Base-by-base conservation (phyloP, 2,329 filamentous ascomycete species). In the Claviceps monticola region DNA sequence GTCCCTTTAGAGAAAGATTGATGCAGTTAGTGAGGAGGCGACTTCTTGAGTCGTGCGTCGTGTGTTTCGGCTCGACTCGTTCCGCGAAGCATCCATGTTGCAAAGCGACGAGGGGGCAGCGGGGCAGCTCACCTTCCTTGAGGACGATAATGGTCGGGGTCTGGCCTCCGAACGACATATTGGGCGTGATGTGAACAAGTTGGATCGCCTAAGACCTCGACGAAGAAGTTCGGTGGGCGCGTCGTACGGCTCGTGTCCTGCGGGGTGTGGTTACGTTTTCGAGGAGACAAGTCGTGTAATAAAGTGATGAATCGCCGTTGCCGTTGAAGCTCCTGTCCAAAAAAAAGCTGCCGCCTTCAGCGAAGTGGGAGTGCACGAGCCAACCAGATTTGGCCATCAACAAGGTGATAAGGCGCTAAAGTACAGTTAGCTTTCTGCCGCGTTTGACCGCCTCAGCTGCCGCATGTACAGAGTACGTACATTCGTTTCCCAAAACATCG, bases 111-210 rank as follows among this genome's bases (percentile, higher is more conserved):
- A 44, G 11, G 44, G 59, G 56, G 58, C 63, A 64, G 69, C 65
- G 69, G 68, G 65, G 67, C 65, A 66, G 62, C 67, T 59, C 45
- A 94, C 90, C 90, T 78, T 96, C 91, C 76, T 93, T 94, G 66
- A 97, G 82, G 75, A 97, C 90, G 71, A 97, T 88, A 69, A 96
- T 96, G 62, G 91, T 96, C 69, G 91, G 91, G 67, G 91, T 93
- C 73, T 96, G 91, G 68, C 90, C 90, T 74, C 88, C 88, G 75
- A 96, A 96, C 68, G 90, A 94, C 90, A 96, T 95, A 60, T 63
- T 76, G 66, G 57, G 54, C 47, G 49, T 50, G 52, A 44, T 46
- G 44, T 49, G 41, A 48, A 29, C 19, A 23, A 34, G 38, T 26
- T 53, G 52, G 45, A 53, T 46, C 50, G 45, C 54, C 26, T 52